Base-by-base conservation (phyloP, 179 eudicot species). In the Silene noctiflora region DNA sequence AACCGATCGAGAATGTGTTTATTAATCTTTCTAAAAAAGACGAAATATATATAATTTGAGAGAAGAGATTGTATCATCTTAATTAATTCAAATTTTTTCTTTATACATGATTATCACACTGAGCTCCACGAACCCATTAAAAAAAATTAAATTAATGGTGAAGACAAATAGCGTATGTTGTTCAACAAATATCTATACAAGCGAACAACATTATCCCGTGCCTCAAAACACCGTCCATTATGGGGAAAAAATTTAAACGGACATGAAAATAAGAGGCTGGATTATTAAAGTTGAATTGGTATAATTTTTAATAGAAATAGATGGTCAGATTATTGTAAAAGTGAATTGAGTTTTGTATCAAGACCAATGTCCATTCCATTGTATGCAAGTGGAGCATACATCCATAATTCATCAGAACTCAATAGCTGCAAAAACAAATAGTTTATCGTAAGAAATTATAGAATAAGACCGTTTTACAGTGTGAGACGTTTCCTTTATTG, bases 331-430 rank as follows among this genome's bases (percentile, higher is more conserved):
- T 39, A 62, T 82, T 87, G 78, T 73, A 84, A 81, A 4, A 83
- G 79, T 58, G 79, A 64, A 14, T 77, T 69, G 53, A 84, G 81
- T 79, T 76, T 87, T 62, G 84, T 64, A 67, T 85, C 89, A 62
- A 91, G 87, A 17, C 89, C 91, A 46, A 91, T 79, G 84, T 91
- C 89, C 88, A 93, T 83, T 64, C 96, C 98, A 60, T 91, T 91
- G 88, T 89, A 91, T 24, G 94, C 91, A 66, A 91, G 80, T 10
- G 97, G 96, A 60, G 97, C 91, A 83, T 89, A 92, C 97, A 89
- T 92, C 98, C 98, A 91, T 14, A 88, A 33, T 14, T 92, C 96
- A 72, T 92, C 91, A 3, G 96, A 92, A 84, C 97, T 92, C 76
- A 92, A 80, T 21, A 91, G 78, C 96, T 92, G 89, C 86, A 82